Base-by-base conservation (phyloP, 1,284 basidiomycete genomes). In the Rugiboletus extremiorientalis region DNA sequence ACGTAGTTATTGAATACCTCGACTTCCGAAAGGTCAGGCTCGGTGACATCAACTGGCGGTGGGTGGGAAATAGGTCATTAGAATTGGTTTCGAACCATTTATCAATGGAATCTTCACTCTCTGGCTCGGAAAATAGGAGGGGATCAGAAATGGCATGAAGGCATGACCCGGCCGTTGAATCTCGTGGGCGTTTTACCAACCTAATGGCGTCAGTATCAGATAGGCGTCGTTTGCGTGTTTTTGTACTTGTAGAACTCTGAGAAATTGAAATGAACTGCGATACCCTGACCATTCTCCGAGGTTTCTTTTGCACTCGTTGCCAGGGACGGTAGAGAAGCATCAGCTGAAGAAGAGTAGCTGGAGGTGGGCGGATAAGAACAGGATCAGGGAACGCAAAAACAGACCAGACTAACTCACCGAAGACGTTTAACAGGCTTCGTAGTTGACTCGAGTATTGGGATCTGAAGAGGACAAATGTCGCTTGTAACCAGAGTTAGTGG, bases 111-210 rank as follows among this genome's bases (percentile, higher is more conserved):
- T 46, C 14, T 12, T 63, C 60, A 15, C 58, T 57, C 20, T 63
- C 59, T 5, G 45, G 4, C 0, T 54, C 44, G 6, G 61, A 41
- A 22, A 50, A 37, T 0, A 70, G 68, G 2, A 70, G 47, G 10
- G 76, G 67, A 52, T 74, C 66, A 0, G 74, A 73, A 5, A 69
- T 66, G 0, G 63, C 10, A 28, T 72, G 68, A 2, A 63, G 43
- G 28, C 61, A 65, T 3, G 65, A 60, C 22, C 51, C 56, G 6
- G 45, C 37, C 5, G 52, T 38, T 1, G 63, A 49, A 28, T 60
- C 59, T 23, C 65, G 66, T 2, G 72, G 66, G 9, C 68, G 66
- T 41, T 74, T 76, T 9, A 65, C 44, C 9, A 45, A 9, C 1
- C 50, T 23, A 1, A 54, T 31, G 1, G 27, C 25, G 10, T 67